A percentile compares a stretch with the other conserved stretches of the same genome.
Evolutionary conservation across 2,329 filamentous ascomycete species (phyloP).

Genomic region (Diplocarpon mali): DNA sequence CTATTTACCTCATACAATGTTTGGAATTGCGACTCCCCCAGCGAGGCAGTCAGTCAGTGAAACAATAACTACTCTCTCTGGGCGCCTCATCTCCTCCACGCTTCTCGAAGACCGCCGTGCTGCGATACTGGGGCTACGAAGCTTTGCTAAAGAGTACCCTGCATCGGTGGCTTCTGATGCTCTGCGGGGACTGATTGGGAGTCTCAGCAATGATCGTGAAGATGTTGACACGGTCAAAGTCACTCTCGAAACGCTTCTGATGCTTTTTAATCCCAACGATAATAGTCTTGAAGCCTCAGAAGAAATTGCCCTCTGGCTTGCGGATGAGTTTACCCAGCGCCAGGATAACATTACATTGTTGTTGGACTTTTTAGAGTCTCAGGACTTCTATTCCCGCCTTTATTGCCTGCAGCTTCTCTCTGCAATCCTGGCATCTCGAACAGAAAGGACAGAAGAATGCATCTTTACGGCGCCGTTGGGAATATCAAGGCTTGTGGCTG

Average conservation of each 20-base stretch:
- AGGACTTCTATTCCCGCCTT: conserved; percentile 81
- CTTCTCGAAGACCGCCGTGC: conserved; percentile 89
- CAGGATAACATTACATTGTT: conserved; percentile 94
- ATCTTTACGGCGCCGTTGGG: conserved; percentile 82
- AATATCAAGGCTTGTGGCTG: conserved; percentile 72
- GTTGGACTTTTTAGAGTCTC: conserved; percentile 76
- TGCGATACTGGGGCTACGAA: conserved; percentile 83
- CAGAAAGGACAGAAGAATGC: conserved; percentile 89
- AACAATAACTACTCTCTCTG: conserved; percentile 83
- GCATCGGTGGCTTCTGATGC: conserved; percentile 91
- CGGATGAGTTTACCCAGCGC: conserved; percentile 94
- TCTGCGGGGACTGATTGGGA: conserved; percentile 77
- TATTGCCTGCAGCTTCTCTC: conserved; percentile 85
- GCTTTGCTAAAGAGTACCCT: conserved; percentile 93
- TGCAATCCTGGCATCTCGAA: conserved; percentile 73
- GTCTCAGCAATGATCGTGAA: conserved; percentile 75
- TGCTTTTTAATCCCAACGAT: conserved; percentile 69
- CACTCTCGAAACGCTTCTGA: conserved; percentile 85
- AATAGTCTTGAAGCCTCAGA: conserved; percentile 85
- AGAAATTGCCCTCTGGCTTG: conserved; percentile 90
- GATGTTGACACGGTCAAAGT: conserved; percentile 96
- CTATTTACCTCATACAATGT: conserved; percentile 34
- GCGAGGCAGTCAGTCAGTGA: conserved; percentile 93
- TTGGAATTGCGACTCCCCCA: conserved; percentile 60
- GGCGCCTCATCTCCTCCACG: conserved; percentile 77